Base-by-base conservation (phyloP, 352 stramenopile genomes). In the Pythium vanterpoolii region DNA sequence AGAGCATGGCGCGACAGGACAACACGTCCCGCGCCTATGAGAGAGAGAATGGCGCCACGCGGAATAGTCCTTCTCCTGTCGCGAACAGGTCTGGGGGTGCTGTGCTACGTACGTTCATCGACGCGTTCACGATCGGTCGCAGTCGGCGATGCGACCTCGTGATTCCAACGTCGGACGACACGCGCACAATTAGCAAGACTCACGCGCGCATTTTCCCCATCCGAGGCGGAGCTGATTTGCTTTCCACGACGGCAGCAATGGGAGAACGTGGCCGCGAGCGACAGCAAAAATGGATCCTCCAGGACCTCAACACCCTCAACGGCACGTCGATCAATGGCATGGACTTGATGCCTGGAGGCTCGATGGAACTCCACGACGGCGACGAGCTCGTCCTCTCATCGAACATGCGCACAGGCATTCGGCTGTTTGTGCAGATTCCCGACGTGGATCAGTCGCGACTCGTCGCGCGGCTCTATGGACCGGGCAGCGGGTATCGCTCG, bases 271-370 rank as follows among this genome's bases (percentile, higher is more conserved):
- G 10, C 1, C 21, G 21, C 36, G 27, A n/a, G 18, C 8, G 26
- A 19, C 33, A 9, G 13, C 43, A 47, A 14, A 77, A 74, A 26
- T 95, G 86, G 86, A 63, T 93, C 33, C 68, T 95, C 23, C 83
- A 92, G 49, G 86, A 95, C 47, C 66, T 93, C 19, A 75, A 87
- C 36, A 87, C 81, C 3, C 81, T 89, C 64, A 92, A 95, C 62
- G 86, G 86, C 28, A 95, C 86, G 27, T 74, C 74, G 14, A 71
- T 93, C 28, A 95, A 93, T 46, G 83, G 82, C 60, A 70, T 83
- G 31, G 76, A 87, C 28, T 40, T 91, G 1, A 59, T 73, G 16
- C 66, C 69, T 11, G 78, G 80, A 50, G 72, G 74, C n/a, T 77
- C 73, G 11, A 68, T 79, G 21, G 73, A 88, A 48, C 71, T 95